Evolutionary conservation across 306 rosid genomes (phyloP), one percentile per base, ranked within the genome.

Genomic region (Mimosa pudica): DNA sequence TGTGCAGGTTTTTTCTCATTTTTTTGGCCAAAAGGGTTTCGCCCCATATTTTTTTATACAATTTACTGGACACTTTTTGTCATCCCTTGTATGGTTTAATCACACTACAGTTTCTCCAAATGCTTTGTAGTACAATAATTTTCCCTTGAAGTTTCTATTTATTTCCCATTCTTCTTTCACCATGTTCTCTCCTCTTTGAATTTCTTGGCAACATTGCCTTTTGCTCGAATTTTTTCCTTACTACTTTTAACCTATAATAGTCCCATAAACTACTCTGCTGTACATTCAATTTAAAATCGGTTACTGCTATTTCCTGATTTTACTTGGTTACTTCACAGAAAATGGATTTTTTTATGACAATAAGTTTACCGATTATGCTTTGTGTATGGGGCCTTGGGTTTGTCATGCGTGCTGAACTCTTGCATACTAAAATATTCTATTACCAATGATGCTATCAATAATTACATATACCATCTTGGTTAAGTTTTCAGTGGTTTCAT

Each of bases 401-500:
- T 49, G 1, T 33, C 35, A 9, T 65, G 61, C 67, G 46, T 63
- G 46, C 64, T 20, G 20, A 57, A 73, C 30, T 14, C 54, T 10
- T 13, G 32, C 66, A 51, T 32, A 2, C 36, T 73, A n/a, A 45
- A 42, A 73, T 66, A 33, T 12, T 57, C 74, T 68, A 11, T 44
- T 17, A 10, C 46, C 36, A 35, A 54, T 18, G 45, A 4, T 75
- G 38, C 18, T 32, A 51, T 74, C 18, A 72, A 55, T 54, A 72
- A 55, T 54, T 65, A 5, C n/a, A 67, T 58, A 17, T 78, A 58
- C 68, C 4, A 0, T 61, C n/a, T 13, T 75, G 63, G 51, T 79
- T 63, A 33, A 75, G 49, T 75, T 63, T 75, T 71, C 75, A 9
- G 24, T 79, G 47, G 36, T 64, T 63, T 74, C 33, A 63, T 70